Evolutionary conservation across 2,329 filamentous ascomycete species (phyloP), one percentile per base, ranked within the genome.

Genomic region (Penicillium sp.): DNA sequence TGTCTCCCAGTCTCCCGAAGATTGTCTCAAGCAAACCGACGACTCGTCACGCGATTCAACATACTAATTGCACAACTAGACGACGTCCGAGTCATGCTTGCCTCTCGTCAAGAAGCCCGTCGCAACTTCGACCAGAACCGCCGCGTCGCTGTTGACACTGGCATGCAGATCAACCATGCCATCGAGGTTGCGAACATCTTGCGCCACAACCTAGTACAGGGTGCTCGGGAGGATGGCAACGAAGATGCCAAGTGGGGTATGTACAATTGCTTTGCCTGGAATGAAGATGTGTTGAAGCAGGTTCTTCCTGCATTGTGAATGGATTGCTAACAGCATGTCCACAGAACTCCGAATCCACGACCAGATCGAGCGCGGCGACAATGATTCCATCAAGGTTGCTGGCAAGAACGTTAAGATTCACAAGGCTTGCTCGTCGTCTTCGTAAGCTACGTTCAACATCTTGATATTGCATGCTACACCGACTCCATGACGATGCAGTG

Each of bases 291-390:
- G 4, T n/a, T 35, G 37, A 7, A n/a, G 2, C 2, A 16, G 9
- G 2, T 39, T n/a, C 2, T n/a, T 33, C 26, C 23, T 10, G 26
- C 25, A 16, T 23, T 23, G 19, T 4, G 11, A 39, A n/a, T 42
- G 39, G 23, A 31, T 46, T 29, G n/a, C 45, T 63, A 43, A 69
- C 33, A 37, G 25, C 6, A 23, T 61, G 44, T 52, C 25, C 66
- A 63, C 65, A 97, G 92, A 89, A 72, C 78, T 98, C 56, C 84
- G 88, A 51, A 97, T 99, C 76, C 95, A 98, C 74, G 85, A 96
- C 60, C 80, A 96, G 63, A 99, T 89, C 29, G 93, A 99, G 75
- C 83, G 91, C 63, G 92, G 95, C 53, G 90, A 98, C 77, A 99
- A 99, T 71, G 92, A 97, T 67, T 91, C 88, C 33, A 86, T 97